phyloP scores from a whole-genome alignment of 345 rosid species.

The Eucalyptus globulus region DNA sequence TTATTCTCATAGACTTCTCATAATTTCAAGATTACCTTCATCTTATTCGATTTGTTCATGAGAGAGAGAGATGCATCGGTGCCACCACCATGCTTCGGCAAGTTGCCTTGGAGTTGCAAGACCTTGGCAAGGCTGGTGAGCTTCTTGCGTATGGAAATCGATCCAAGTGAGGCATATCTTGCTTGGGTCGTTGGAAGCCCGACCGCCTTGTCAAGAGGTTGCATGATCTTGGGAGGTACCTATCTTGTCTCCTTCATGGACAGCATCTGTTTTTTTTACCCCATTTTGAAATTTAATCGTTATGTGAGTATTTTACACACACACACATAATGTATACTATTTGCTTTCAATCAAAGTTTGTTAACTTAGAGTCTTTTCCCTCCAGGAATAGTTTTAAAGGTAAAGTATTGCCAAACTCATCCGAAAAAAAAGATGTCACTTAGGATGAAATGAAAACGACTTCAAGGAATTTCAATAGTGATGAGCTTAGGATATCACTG shows the following conservation, averaged over 20 bases:
- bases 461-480: background rate
- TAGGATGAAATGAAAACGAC: fast-evolving
- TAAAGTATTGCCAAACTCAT: no score
- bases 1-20: background rate
- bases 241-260: background rate
- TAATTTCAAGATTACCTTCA: background rate
- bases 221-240: background rate
- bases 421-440: no score
- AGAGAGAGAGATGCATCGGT: background rate
- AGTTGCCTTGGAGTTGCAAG: no score
- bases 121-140: no score
- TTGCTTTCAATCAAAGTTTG: no score
- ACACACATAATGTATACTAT: no score
- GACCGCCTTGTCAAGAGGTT: background rate
- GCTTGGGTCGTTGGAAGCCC: background rate
- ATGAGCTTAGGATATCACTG: background rate
- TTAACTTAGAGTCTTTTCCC: no score
- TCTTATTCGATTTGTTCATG: background rate
- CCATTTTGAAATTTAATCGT: background rate
- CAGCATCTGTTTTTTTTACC: background rate
- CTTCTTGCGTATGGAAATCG: no score
- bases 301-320: background rate
- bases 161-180: no score
- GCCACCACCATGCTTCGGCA: no score
- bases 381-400: no score